These are phyloP conservation scores for Adansonia digitata DNA, from an alignment of 345 rosid species.

Conservation along the genomic window DNA sequence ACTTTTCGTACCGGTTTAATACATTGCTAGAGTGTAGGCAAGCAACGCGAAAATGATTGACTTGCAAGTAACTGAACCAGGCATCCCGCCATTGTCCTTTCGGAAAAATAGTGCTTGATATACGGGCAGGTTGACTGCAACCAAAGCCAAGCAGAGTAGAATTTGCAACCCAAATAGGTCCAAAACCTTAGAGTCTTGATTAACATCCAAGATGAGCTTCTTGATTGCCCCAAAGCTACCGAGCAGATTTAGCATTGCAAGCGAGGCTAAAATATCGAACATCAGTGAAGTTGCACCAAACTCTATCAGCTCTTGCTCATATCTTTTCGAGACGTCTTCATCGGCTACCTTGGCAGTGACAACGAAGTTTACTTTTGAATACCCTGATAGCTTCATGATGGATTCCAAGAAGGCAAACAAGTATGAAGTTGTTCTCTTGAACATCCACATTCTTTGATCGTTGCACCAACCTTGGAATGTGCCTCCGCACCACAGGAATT, in stretches of 20 bases:
- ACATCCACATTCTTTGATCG: slow-evolving; percentile 20
- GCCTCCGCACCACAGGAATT: slow-evolving; percentile 21
- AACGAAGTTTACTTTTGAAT: slow-evolving; percentile 23
- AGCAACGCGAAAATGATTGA: background rate
- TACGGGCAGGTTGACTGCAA: background rate
- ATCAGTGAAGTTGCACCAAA: slow-evolving; percentile 40
- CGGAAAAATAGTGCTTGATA: background rate
- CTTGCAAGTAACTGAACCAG: slow-evolving; percentile 14
- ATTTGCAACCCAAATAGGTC: slow-evolving; percentile 29
- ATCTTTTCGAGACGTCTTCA: slow-evolving; percentile 10
- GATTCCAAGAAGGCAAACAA: slow-evolving; percentile 27
- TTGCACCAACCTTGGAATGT: slow-evolving; percentile 40
- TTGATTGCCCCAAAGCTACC: slow-evolving; percentile 22
- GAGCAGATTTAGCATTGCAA: slow-evolving; percentile 38
- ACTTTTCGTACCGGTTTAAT: too few relatives aligned
- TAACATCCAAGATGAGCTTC: slow-evolving; percentile 4
- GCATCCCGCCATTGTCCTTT: slow-evolving; percentile 35
- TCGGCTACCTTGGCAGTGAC: slow-evolving; percentile 39
- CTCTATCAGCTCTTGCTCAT: slow-evolving; percentile 15
- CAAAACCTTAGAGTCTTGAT: background rate
- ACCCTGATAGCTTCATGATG: slow-evolving; percentile 29
- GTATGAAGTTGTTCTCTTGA: slow-evolving; percentile 39
- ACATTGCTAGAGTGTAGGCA: slow-evolving; percentile 18
- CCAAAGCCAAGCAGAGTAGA: slow-evolving; percentile 29
- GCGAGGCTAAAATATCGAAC: slow-evolving; percentile 32